These are phyloP conservation scores for Westerdykella ornata DNA, from an alignment of 2,329 filamentous ascomycete species.

Conservation along the genomic window DNA sequence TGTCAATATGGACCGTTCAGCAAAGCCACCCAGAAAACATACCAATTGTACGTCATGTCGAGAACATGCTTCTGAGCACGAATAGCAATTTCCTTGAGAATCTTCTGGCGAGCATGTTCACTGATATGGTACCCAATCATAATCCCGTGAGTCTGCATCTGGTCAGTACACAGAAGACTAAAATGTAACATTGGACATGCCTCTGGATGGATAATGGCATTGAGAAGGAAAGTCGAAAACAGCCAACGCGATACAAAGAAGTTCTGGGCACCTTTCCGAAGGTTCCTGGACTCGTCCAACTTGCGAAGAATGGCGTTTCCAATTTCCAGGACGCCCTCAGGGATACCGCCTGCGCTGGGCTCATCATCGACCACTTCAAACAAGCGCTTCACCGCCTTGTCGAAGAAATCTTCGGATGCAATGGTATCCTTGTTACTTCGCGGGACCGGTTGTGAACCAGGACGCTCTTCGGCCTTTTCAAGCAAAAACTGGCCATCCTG, in stretches of 20 bases:
- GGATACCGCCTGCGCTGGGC: conserved; percentile 70
- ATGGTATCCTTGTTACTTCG: conserved; percentile 74
- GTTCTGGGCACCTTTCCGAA: conserved; percentile 63
- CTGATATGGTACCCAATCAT: conserved; percentile 89
- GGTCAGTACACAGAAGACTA: conserved; percentile 27
- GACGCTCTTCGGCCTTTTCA: conserved; percentile 73
- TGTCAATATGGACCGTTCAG: too few relatives aligned
- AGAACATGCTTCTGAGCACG: conserved; percentile 73
- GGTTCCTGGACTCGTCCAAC: conserved; percentile 60
- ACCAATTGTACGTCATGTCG: conserved; percentile 66
- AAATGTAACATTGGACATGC: conserved; percentile 39
- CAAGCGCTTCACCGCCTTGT: conserved; percentile 68
- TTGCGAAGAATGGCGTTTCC: conserved; percentile 76
- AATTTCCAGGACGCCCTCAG: conserved; percentile 75
- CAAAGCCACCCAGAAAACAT: conserved; percentile 26
- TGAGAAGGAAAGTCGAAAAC: conserved; percentile 78
- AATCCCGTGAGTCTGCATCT: conserved; percentile 49
- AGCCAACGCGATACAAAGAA: conserved; percentile 90
- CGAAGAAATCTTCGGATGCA: conserved; percentile 82
- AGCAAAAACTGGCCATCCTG: conserved; percentile 88
- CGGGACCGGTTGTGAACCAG: conserved; percentile 62
- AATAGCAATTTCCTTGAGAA: conserved; percentile 67
- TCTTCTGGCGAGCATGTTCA: conserved; percentile 76
- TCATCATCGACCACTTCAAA: conserved; percentile 84
- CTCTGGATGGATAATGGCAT: conserved; percentile 83